These are phyloP conservation scores for Piromyces finnis DNA, from an alignment of 192 early-diverging fungal genomes.

Conservation along the genomic window DNA sequence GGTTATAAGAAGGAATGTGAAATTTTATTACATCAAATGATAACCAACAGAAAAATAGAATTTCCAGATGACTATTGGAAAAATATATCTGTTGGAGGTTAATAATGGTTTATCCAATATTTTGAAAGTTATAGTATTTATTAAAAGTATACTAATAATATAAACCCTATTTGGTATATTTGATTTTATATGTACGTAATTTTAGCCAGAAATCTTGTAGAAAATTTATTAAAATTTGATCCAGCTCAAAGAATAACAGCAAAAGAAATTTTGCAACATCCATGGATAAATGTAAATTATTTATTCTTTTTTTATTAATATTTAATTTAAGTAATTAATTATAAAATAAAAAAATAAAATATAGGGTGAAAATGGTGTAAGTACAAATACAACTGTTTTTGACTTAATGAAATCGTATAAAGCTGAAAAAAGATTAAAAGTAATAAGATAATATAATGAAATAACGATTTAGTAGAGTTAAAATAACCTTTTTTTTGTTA, in stretches of 20 bases:
- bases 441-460: neutral
- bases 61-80: slow-evolving; percentile 17
- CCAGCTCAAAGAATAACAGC: slow-evolving; percentile 28
- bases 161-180: too few species aligned
- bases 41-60: slow-evolving; percentile 14
- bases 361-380: neutral
- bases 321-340: neutral
- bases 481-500: too few species aligned
- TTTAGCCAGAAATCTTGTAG: slow-evolving; percentile 15
- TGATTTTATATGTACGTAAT: too few species aligned
- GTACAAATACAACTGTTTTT: neutral
- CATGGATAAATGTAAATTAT: slow-evolving; percentile 24
- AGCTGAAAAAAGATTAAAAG: neutral
- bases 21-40: slow-evolving; percentile 13
- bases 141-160: too few species aligned
- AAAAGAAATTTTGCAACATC: slow-evolving; percentile 20
- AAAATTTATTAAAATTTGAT: slow-evolving; percentile 16
- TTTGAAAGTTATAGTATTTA: too few species aligned
- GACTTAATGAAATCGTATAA: neutral
- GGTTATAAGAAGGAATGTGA: slow-evolving; percentile 17
- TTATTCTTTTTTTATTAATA: too few species aligned
- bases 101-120: too few species aligned
- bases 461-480: too few species aligned
- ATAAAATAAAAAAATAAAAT: too few species aligned
- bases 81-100: slow-evolving; percentile 3